A percentile compares a stretch with the other conserved stretches of the same genome.
Conservation (phyloP, 768 basidiomycete genomes). For the Tulasnella sp. region DNA sequence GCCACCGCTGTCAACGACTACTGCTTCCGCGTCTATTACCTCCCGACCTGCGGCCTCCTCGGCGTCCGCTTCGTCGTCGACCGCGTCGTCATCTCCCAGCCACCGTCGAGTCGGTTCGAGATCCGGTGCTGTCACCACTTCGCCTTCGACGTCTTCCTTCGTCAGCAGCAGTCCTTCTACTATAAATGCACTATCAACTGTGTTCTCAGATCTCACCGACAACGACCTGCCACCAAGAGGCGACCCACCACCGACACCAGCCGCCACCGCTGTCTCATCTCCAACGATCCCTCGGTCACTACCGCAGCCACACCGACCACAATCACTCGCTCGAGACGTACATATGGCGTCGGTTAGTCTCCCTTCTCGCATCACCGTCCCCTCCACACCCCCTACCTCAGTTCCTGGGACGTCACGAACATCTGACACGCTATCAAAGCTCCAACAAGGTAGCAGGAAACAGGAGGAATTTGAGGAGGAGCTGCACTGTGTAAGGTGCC, state of each 20-base stretch:
- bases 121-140: neutral
- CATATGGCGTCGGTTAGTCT: conserved; percentile 9
- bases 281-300: neutral
- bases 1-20: neutral
- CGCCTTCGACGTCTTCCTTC: conserved; percentile 5
- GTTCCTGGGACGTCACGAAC: conserved; percentile 13
- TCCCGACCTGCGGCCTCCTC: neutral
- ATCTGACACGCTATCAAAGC: conserved; percentile 14
- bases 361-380: neutral
- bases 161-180: neutral
- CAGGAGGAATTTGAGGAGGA: conserved; percentile 13
- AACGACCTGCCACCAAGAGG: neutral
- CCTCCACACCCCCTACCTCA: neutral
- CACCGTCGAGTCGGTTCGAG: conserved; percentile 3
- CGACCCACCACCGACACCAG: neutral
- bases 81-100: neutral
- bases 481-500: conserved; percentile 19
- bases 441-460: conserved; percentile 1
- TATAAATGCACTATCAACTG: conserved; percentile 9
- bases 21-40: neutral
- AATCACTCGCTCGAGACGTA: neutral
- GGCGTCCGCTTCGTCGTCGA: neutral
- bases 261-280: neutral
- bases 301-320: neutral
- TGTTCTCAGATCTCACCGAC: conserved; percentile 15